These are phyloP conservation scores for Pistacia atlantica DNA, from an alignment of 345 rosid genomes.

Conservation along the genomic window DNA sequence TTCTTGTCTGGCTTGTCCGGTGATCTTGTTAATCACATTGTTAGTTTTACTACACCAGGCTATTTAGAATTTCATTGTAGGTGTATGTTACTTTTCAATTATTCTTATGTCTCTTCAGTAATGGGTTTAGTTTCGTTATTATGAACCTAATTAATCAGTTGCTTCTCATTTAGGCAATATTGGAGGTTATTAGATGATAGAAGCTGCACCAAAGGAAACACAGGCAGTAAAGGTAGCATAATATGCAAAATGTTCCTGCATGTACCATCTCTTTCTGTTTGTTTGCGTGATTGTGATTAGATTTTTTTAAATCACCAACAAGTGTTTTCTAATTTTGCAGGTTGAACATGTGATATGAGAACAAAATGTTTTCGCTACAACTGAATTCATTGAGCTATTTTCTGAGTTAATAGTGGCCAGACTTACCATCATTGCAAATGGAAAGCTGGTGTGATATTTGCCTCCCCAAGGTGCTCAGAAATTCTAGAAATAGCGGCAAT, in stretches of 20 bases:
- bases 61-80: not conserved
- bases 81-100: not conserved
- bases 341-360: too few species aligned
- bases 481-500: too few species aligned
- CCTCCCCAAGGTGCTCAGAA: too few species aligned
- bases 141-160: not conserved
- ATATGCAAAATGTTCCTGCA: conserved; percentile 7
- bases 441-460: too few species aligned
- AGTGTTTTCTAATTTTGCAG: not conserved
- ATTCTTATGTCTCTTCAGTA: not conserved
- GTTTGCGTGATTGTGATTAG: too few species aligned
- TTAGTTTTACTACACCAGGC: conserved; percentile 18
- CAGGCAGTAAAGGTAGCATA: not conserved
- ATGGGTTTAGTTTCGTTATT: not conserved
- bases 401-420: too few species aligned
- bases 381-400: too few species aligned
- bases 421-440: too few species aligned
- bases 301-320: conserved; percentile 38
- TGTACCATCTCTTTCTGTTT: conserved; percentile 46
- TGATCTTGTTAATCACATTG: conserved; percentile 19
- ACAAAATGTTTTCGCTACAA: too few species aligned
- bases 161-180: conserved; percentile 40
- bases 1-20: not conserved
- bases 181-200: conserved; percentile 46
- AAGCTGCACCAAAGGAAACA: conserved; percentile 29